A percentile compares a stretch with the other conserved stretches of the same genome.
Conservation (phyloP, 2,329 filamentous ascomycete species). For the Stemphylium lycopersici region DNA sequence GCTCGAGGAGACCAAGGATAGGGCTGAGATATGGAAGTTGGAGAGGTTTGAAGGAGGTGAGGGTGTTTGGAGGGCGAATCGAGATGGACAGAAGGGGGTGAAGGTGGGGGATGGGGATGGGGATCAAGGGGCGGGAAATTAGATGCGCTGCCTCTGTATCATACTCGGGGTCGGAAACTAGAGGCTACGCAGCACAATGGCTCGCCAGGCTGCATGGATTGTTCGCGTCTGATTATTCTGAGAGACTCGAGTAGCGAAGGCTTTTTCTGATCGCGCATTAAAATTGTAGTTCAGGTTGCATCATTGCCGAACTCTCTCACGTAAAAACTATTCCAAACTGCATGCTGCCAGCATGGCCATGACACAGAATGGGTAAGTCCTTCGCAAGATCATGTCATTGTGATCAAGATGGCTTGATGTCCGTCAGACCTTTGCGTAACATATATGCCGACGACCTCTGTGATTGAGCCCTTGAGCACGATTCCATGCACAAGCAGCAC, state of each 20-base stretch:
- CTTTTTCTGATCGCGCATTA: no score
- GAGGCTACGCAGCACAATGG: no score
- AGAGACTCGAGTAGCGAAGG: no score
- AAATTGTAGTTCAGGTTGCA: no score
- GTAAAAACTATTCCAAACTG: neutral
- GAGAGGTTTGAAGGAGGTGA: slow-evolving; percentile 83
- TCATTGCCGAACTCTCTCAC: no score
- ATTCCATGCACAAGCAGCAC: neutral
- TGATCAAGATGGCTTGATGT: neutral
- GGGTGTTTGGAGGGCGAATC: slow-evolving; percentile 85
- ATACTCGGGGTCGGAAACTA: no score
- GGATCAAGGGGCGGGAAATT: neutral
- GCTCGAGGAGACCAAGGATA: slow-evolving; percentile 82
- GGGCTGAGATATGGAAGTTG: slow-evolving; percentile 93
- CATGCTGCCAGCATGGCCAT: neutral
- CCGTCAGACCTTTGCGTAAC: neutral
- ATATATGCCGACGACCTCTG: neutral
- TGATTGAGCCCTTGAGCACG: neutral
- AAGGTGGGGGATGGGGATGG: slow-evolving; percentile 46
- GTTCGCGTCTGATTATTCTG: no score
- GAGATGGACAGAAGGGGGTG: slow-evolving; percentile 70
- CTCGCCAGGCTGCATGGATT: no score
- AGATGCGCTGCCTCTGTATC: no score
- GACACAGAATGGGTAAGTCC: neutral
- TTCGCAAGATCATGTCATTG: neutral